These are phyloP conservation scores for Cyphellophora europaea DNA, from an alignment of 2,329 filamentous ascomycete species.

Conservation along the genomic window DNA sequence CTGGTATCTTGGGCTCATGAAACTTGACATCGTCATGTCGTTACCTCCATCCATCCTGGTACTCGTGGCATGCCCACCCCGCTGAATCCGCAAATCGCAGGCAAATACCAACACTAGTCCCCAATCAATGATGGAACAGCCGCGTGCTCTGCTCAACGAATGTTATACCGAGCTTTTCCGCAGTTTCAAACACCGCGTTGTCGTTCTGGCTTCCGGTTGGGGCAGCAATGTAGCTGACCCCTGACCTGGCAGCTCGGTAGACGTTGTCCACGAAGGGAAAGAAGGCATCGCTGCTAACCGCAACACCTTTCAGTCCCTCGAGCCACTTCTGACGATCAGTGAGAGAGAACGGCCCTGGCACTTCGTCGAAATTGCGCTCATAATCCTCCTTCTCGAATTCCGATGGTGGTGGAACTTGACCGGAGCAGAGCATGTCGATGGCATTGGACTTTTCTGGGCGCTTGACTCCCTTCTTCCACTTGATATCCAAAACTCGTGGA, in stretches of 20 bases:
- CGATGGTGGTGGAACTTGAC: slow-evolving; percentile 65
- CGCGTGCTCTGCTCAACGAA: slow-evolving; percentile 93
- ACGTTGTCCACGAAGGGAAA: slow-evolving; percentile 99
- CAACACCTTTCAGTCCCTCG: slow-evolving; percentile 63
- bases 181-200: slow-evolving; percentile 58
- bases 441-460: slow-evolving; percentile 96
- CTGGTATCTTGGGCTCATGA: no score
- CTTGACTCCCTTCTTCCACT: slow-evolving; percentile 98
- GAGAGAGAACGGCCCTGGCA: slow-evolving; percentile 70
- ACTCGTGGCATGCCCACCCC: no score
- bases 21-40: no score
- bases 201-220: slow-evolving; percentile 63
- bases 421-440: slow-evolving; percentile 88
- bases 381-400: slow-evolving; percentile 80
- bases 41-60: no score
- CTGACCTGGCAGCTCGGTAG: slow-evolving; percentile 79
- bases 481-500: slow-evolving; percentile 73
- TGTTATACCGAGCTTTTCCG: slow-evolving; percentile 82
- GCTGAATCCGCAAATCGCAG: no score
- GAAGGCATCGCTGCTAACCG: slow-evolving; percentile 89
- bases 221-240: slow-evolving; percentile 91
- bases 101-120: no score
- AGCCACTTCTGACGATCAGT: slow-evolving; percentile 85
- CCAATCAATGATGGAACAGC: slow-evolving; percentile 85
- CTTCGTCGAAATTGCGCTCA: slow-evolving; percentile 81